Percentiles rank a stretch among this genome's conserved stretches.
Conservation (phyloP, 1,139 yeast genomes). For the Blastobotrys petasosporus region DNA sequence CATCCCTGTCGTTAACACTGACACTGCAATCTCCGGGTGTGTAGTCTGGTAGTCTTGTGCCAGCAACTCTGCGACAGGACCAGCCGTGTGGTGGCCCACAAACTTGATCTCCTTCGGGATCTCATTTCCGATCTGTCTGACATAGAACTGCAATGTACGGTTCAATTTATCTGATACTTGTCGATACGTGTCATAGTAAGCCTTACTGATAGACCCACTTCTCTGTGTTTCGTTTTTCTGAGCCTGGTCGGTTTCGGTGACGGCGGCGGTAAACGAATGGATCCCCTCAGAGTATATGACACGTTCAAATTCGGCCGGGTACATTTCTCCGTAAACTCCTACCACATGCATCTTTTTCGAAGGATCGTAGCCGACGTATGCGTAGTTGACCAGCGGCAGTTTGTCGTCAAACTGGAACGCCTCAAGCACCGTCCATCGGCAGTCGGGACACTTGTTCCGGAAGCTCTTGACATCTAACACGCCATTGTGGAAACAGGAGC, state of each 20-base stretch:
- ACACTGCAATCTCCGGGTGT: slow-evolving; percentile 3
- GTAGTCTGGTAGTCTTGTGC: background rate
- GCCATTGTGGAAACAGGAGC: slow-evolving; percentile 5
- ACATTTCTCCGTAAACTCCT: slow-evolving; percentile 4
- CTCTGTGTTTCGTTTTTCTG: background rate
- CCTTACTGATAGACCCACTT: background rate
- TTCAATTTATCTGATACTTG: background rate
- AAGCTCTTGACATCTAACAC: background rate
- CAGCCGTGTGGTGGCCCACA: slow-evolving; percentile 6
- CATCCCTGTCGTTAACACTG: slow-evolving; percentile 1
- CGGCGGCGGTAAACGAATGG: background rate
- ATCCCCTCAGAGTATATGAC: background rate
- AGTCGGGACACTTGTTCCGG: slow-evolving; percentile 7
- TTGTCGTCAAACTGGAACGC: slow-evolving; percentile 1
- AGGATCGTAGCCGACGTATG: slow-evolving; percentile 6
- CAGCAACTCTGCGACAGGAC: slow-evolving; percentile 6
- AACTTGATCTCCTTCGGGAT: slow-evolving; percentile 2
- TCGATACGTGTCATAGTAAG: background rate
- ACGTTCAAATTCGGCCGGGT: slow-evolving; percentile 3
- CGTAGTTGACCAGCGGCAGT: slow-evolving; percentile 3
- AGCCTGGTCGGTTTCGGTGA: background rate
- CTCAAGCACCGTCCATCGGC: slow-evolving; percentile 5
- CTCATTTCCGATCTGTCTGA: background rate
- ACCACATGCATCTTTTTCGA: slow-evolving; percentile 1
- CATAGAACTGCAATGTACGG: background rate